Conservation (phyloP, 2,329 filamentous ascomycete species). For the Arthrocladium fulminans region DNA sequence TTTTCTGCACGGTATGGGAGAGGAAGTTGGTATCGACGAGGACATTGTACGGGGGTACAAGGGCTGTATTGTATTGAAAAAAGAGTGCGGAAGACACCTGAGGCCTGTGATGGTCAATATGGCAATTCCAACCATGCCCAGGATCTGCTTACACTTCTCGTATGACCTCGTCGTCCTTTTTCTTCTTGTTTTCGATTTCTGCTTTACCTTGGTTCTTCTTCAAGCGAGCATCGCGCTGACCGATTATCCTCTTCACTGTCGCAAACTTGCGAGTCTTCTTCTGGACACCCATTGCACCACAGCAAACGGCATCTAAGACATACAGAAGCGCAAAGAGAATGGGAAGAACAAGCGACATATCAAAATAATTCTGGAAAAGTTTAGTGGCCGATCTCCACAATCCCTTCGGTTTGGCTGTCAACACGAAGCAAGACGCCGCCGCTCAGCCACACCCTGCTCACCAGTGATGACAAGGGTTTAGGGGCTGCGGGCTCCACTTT, state of each 20-base stretch:
- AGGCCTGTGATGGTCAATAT: slow-evolving; percentile 39
- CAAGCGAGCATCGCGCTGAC: slow-evolving; percentile 68
- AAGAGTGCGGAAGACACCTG: slow-evolving; percentile 78
- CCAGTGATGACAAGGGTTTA: background rate
- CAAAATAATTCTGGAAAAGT: background rate
- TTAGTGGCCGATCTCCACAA: background rate
- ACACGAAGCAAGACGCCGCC: background rate
- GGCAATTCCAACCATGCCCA: background rate
- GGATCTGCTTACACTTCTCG: slow-evolving; percentile 54
- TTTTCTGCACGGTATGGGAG: slow-evolving; percentile 80
- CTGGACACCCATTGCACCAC: slow-evolving; percentile 63
- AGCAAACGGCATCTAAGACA: too few species aligned
- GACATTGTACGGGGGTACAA: slow-evolving; percentile 73
- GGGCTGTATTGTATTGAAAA: slow-evolving; percentile 79
- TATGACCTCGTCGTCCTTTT: slow-evolving; percentile 56
- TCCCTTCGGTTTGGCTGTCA: background rate
- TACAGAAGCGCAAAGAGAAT: too few species aligned
- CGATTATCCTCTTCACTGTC: slow-evolving; percentile 70
- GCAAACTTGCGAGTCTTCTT: slow-evolving; percentile 93
- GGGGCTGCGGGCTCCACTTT: background rate
- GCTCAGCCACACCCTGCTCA: background rate
- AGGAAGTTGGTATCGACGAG: slow-evolving; percentile 87
- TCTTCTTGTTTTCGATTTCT: slow-evolving; percentile 46
- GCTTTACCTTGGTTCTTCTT: slow-evolving; percentile 68
- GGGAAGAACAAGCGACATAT: background rate